These are phyloP conservation scores for Botrytis pseudocinerea DNA, from an alignment of 2,329 filamentous ascomycete species.

Conservation along the genomic window DNA sequence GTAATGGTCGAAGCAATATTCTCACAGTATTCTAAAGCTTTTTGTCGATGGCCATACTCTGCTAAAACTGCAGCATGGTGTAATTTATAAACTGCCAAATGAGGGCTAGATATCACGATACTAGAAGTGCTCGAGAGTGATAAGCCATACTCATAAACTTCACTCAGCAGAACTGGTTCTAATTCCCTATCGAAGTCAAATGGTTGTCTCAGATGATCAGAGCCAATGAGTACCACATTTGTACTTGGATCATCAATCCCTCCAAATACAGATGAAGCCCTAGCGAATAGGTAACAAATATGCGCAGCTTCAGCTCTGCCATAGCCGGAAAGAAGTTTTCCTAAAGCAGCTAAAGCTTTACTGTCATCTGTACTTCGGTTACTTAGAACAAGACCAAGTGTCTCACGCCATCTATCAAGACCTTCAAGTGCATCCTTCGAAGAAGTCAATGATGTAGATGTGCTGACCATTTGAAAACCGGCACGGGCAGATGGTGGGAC, in stretches of 20 bases:
- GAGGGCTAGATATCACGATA: conserved; percentile 63
- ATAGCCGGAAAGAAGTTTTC: conserved; percentile 80
- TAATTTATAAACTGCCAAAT: conserved; percentile 88
- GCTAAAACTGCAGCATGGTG: conserved; percentile 82
- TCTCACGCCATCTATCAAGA: conserved; percentile 92
- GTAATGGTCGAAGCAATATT: conserved; percentile 74
- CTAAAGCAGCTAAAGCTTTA: conserved; percentile 75
- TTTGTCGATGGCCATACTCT: conserved; percentile 76
- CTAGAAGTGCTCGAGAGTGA: conserved; percentile 64
- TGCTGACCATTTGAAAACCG: conserved; percentile 86
- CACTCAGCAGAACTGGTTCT: conserved; percentile 88
- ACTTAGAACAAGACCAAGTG: conserved; percentile 78
- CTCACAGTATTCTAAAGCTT: conserved; percentile 91
- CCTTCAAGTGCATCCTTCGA: conserved; percentile 77
- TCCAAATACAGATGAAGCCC: conserved; percentile 68
- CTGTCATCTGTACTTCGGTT: conserved; percentile 83
- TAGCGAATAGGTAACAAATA: conserved; percentile 88
- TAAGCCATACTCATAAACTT: conserved; percentile 89
- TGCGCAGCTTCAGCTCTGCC: conserved; percentile 89
- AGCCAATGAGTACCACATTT: conserved; percentile 80
- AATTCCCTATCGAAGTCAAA: conserved; percentile 76
- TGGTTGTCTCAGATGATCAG: conserved; percentile 72
- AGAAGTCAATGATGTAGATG: conserved; percentile 59
- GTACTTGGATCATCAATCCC: conserved; percentile 79
- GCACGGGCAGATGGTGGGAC: conserved; percentile 90